Evolutionary conservation across 345 rosid genomes (phyloP).

Genomic region (Bruguiera parviflora): DNA sequence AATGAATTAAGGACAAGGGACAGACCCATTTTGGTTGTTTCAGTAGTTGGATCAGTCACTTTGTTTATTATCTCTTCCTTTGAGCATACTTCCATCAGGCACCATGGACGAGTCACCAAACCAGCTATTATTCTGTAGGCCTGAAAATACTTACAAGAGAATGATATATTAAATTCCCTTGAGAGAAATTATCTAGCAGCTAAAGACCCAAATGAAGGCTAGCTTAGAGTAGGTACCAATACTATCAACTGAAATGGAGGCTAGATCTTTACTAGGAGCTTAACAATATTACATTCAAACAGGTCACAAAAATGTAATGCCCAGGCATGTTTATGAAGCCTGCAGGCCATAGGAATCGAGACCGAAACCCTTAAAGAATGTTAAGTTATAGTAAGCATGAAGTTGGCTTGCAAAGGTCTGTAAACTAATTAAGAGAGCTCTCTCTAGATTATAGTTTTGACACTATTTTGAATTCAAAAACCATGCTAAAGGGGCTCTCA

Average conservation of each 20-base stretch:
- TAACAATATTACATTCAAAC: background rate
- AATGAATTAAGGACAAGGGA: background rate
- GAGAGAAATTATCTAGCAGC: conserved; percentile 1
- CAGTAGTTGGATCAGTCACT: conserved; percentile 59
- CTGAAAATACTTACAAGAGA: conserved; percentile 41
- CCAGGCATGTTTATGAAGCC: too few relatives aligned
- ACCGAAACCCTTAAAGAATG: too few relatives aligned
- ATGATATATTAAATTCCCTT: conserved; percentile 4
- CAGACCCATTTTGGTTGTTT: conserved; percentile 72
- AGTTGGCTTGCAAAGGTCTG: too few relatives aligned
- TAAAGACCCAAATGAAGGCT: background rate
- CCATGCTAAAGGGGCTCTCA: conserved; percentile 32
- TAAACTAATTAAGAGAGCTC: too few relatives aligned
- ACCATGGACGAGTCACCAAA: conserved; percentile 79
- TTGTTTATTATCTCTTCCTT: conserved; percentile 64
- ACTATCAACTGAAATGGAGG: background rate
- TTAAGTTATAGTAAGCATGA: too few relatives aligned
- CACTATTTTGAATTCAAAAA: conserved; percentile 6
- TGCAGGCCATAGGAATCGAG: too few relatives aligned
- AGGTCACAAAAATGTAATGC: background rate
- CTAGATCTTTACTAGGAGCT: background rate
- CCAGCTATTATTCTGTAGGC: conserved; percentile 70
- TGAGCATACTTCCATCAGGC: conserved; percentile 73
- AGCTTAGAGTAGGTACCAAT: background rate
- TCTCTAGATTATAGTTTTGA: background rate